phyloP scores from a whole-genome alignment of 139 green algal genomes.

The Micromonas pusilla region DNA sequence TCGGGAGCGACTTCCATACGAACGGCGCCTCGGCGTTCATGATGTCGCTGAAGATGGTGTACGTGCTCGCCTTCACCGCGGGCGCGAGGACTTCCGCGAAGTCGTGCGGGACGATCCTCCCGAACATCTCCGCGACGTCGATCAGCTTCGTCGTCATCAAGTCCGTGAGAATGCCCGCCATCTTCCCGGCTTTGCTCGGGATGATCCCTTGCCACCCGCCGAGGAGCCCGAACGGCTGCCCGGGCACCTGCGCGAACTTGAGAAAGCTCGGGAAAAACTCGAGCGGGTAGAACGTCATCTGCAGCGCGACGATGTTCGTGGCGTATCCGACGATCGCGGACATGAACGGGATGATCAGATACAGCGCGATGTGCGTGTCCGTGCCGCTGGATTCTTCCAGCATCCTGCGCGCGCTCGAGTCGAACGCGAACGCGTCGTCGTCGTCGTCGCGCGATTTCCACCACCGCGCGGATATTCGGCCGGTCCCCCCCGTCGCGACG shows the following conservation, averaged over 20 bases:
- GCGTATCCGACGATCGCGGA: constrained; percentile 35
- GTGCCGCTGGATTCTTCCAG: not conserved
- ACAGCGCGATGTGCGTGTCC: constrained; percentile 20
- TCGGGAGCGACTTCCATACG: constrained; percentile 22
- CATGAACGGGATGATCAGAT: constrained; percentile 37
- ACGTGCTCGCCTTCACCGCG: constrained; percentile 4
- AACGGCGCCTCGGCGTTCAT: constrained; percentile 14
- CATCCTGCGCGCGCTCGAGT: not conserved
- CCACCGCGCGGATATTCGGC: not conserved
- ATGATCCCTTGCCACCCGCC: constrained; percentile 45
- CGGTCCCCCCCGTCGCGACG: not conserved
- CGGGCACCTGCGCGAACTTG: constrained; percentile 37
- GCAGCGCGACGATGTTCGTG: constrained; percentile 41
- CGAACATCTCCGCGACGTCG: constrained; percentile 39
- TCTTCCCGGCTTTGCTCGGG: constrained; percentile 37
- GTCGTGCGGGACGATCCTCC: constrained; percentile 30
- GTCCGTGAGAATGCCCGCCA: constrained; percentile 34
- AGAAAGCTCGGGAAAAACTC: constrained; percentile 29
- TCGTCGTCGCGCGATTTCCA: not conserved
- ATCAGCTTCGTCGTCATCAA: constrained; percentile 40
- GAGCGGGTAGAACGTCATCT: constrained; percentile 45
- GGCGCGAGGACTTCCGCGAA: constrained; percentile 21
- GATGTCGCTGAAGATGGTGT: constrained; percentile 7
- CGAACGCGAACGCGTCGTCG: not conserved
- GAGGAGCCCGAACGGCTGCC: constrained; percentile 38